Percentiles rank a stretch among this genome's conserved stretches.
phyloP scores from a whole-genome alignment of 441 rosid species.

The Gossypium gossypioides region DNA sequence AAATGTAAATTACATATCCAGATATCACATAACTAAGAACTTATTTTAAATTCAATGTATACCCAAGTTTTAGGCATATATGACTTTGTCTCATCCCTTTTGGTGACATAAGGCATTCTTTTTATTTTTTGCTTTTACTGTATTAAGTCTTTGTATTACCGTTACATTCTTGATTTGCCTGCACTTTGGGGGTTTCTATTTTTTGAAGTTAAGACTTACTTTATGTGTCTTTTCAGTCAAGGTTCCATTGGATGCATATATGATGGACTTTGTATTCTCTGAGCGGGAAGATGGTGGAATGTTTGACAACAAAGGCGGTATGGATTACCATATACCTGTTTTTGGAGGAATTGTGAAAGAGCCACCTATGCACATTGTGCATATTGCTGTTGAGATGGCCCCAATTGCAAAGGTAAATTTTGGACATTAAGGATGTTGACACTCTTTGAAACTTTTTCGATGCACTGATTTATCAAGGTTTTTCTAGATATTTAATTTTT shows the following conservation, averaged over 20 bases:
- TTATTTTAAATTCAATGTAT: background rate
- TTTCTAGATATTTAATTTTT: background rate
- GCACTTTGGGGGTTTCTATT: background rate
- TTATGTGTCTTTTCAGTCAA: constrained; percentile 46
- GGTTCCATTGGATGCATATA: constrained; percentile 85
- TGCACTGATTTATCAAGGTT: background rate
- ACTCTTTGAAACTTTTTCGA: background rate
- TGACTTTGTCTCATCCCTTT: background rate
- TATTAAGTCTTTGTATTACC: background rate
- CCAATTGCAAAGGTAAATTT: constrained; percentile 81
- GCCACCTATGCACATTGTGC: constrained; percentile 88
- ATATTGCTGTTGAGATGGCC: constrained; percentile 96
- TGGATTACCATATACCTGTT: constrained; percentile 86
- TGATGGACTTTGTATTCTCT: constrained; percentile 97
- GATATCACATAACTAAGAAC: background rate
- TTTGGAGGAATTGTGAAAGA: constrained; percentile 68
- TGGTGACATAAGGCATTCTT: background rate
- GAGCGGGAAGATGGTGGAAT: constrained; percentile 80
- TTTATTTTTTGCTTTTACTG: background rate
- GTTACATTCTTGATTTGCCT: background rate
- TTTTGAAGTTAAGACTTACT: constrained; percentile 1
- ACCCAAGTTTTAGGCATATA: background rate
- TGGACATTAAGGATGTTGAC: background rate
- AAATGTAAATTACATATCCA: background rate
- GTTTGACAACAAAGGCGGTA: constrained; percentile 66